Conservation (phyloP, 1,284 basidiomycete species). For the Moesziomyces globuligerus region DNA sequence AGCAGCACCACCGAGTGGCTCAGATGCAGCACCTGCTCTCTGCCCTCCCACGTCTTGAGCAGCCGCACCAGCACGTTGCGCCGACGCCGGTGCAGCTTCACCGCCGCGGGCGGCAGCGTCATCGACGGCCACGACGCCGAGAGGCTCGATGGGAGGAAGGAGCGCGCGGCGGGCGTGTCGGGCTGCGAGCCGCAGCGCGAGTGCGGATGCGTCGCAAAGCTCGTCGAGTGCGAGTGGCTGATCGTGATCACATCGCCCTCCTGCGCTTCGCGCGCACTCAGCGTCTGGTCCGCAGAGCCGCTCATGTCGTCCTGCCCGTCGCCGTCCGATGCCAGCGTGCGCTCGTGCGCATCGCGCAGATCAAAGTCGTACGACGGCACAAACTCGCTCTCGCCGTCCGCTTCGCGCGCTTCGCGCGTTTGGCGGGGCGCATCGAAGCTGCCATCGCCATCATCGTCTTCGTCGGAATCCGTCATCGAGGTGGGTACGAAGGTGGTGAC, state of each 20-base stretch:
- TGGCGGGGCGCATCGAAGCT: slow-evolving; percentile 3
- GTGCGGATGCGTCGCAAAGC: slow-evolving; percentile 17
- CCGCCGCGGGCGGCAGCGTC: slow-evolving; percentile 23
- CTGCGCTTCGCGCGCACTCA: slow-evolving; percentile 10
- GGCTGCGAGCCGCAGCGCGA: slow-evolving; percentile 18
- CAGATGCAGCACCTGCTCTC: slow-evolving; percentile 37
- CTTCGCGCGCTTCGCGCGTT: neutral
- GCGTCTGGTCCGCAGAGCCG: slow-evolving; percentile 8
- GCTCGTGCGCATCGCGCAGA: slow-evolving; percentile 26
- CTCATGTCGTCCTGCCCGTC: neutral
- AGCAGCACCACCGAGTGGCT: slow-evolving; percentile 40
- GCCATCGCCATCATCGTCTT: slow-evolving; percentile 8
- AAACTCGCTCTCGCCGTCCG: slow-evolving; percentile 7
- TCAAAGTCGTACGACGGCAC: slow-evolving; percentile 29
- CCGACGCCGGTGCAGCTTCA: slow-evolving; percentile 24
- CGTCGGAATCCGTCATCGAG: slow-evolving; percentile 11
- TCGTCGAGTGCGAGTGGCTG: slow-evolving; percentile 31
- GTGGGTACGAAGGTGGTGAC: slow-evolving; percentile 42
- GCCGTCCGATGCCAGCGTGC: slow-evolving; percentile 3
- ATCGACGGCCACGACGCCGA: slow-evolving; percentile 31
- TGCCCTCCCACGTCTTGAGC: slow-evolving; percentile 44
- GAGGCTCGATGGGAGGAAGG: slow-evolving; percentile 13
- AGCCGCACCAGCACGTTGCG: slow-evolving; percentile 27
- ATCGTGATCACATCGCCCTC: slow-evolving; percentile 35
- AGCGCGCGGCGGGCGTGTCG: slow-evolving; percentile 1